Evolutionary conservation across 1,139 yeast species (phyloP).

Genomic region (Yamadazyma mexicana): DNA sequence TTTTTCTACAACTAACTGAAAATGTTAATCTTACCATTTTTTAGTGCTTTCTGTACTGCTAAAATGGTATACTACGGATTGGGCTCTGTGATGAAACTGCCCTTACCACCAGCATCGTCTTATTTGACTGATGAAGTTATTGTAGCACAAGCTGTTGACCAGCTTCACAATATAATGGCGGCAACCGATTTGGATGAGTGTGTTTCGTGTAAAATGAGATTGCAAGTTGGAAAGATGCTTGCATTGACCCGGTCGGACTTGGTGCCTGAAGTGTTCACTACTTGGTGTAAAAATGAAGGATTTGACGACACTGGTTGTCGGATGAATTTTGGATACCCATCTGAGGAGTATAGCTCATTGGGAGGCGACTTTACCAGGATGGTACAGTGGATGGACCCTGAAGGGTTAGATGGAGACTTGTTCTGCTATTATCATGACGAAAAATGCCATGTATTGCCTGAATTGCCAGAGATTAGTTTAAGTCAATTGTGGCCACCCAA

Average conservation of each 20-base stretch:
- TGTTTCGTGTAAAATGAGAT: conserved; percentile 37
- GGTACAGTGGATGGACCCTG: conserved; percentile 47
- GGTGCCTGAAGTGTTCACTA: conserved; percentile 37
- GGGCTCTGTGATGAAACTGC: background rate
- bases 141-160: conserved; percentile 15
- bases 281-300: conserved; percentile 46
- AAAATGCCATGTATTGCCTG: conserved; percentile 43
- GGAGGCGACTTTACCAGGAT: conserved; percentile 46
- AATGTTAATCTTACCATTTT: background rate
- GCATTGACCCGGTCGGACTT: conserved; percentile 37
- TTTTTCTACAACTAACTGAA: too few species aligned
- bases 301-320: conserved; percentile 23
- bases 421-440: conserved; percentile 47
- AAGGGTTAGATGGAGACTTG: conserved; percentile 51
- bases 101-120: background rate
- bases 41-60: background rate
- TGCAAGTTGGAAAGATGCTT: conserved; percentile 33
- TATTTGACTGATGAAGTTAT: conserved; percentile 15
- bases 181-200: conserved; percentile 29
- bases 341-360: conserved; percentile 19
- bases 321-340: conserved; percentile 24
- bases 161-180: conserved; percentile 21
- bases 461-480: conserved; percentile 40
- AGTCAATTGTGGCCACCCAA: conserved; percentile 40
- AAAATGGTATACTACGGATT: background rate